These are phyloP conservation scores for Daldinia vernicosa DNA, from an alignment of 495 filamentous ascomycete species.

Conservation along the genomic window DNA sequence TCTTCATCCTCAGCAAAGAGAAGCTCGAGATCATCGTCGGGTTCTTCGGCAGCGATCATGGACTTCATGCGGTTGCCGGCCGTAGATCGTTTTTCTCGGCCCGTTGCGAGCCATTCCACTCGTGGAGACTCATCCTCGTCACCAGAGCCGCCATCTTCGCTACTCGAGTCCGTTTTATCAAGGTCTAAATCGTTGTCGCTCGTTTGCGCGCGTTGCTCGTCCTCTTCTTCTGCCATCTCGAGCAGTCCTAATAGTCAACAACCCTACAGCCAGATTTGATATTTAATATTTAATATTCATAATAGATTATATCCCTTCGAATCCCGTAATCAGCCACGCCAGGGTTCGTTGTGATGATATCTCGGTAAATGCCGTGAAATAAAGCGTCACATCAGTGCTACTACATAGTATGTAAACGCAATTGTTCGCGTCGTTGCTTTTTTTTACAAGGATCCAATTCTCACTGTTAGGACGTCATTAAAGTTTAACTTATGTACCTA, in stretches of 20 bases:
- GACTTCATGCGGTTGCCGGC: constrained; percentile 86
- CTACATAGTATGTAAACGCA: not conserved
- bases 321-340: not conserved
- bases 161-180: constrained; percentile 39
- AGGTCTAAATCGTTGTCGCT: constrained; percentile 29
- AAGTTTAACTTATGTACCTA: too few species aligned
- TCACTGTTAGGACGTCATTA: constrained; percentile 17
- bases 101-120: constrained; percentile 79
- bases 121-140: constrained; percentile 35
- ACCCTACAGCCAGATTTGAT: not conserved
- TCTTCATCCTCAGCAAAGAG: constrained; percentile 88
- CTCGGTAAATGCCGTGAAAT: not conserved
- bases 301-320: not conserved
- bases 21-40: constrained; percentile 78
- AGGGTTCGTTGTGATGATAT: not conserved
- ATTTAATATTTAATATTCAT: too few species aligned
- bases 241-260: not conserved
- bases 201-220: constrained; percentile 21
- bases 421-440: constrained; percentile 12
- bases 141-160: constrained; percentile 41
- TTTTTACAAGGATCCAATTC: constrained; percentile 21
- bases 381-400: not conserved
- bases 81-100: constrained; percentile 81
- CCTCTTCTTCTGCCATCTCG: constrained; percentile 27
- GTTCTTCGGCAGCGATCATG: constrained; percentile 79